phyloP scores from a whole-genome alignment of 139 green algal species.

The Diplosphaera chodatii region DNA sequence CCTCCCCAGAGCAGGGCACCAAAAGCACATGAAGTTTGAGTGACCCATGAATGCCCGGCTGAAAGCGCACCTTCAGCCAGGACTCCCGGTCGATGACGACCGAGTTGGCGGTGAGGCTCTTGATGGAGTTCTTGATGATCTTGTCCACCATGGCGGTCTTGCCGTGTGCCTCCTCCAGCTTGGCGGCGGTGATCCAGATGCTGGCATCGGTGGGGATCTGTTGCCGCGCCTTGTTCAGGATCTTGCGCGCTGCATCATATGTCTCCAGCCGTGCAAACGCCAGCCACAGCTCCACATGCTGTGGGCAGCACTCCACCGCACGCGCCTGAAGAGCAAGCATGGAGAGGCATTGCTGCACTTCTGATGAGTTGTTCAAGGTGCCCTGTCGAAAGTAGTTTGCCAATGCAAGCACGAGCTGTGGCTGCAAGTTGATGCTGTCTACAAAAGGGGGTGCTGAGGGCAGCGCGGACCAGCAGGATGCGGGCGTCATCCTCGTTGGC shows the following conservation, averaged over 20 bases:
- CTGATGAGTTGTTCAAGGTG: too few species aligned
- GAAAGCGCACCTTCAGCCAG: conserved; percentile 80
- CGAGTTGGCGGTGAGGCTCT: conserved; percentile 60
- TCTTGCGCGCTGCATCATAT: conserved; percentile 90
- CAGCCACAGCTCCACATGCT: conserved; percentile 96
- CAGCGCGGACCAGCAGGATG: conserved; percentile 32
- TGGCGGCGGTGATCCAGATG: conserved; percentile 93
- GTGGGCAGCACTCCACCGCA: conserved; percentile 95
- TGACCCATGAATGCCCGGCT: too few species aligned
- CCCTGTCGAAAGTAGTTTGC: too few species aligned
- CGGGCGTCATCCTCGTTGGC: conserved; percentile 83
- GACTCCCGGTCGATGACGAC: conserved; percentile 89
- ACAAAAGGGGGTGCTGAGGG: too few species aligned
- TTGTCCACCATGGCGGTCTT: conserved; percentile 70
- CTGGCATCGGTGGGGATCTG: conserved; percentile 81
- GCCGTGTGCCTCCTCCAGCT: conserved; percentile 92
- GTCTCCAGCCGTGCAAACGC: conserved; percentile 89
- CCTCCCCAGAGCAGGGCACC: too few species aligned
- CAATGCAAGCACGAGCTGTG: too few species aligned
- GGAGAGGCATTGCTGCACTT: too few species aligned
- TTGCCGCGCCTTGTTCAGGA: conserved; percentile 92
- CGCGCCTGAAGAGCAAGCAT: conserved; percentile 67
- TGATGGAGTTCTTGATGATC: conserved; percentile 65
- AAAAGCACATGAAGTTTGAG: too few species aligned
- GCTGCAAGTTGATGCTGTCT: too few species aligned